Conservation (phyloP, 352 stramenopile species). For the Pythium monospermum region DNA sequence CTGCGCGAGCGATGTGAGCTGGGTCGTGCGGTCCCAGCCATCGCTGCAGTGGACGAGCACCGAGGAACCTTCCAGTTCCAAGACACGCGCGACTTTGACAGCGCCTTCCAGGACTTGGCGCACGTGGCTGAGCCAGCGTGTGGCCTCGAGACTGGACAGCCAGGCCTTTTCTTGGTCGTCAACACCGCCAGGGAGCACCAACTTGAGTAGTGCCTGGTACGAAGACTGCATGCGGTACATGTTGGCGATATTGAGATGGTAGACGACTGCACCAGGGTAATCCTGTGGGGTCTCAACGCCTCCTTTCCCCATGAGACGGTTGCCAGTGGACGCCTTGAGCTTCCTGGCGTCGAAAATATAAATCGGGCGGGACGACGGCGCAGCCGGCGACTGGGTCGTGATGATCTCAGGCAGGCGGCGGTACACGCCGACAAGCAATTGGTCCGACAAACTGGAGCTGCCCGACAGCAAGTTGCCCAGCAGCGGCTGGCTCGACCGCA, state of each 20-base stretch:
- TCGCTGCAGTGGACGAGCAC: conserved; percentile 86
- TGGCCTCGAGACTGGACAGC: conserved; percentile 67
- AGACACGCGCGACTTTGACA: conserved; percentile 80
- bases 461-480: conserved; percentile 69
- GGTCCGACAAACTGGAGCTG: conserved; percentile 68
- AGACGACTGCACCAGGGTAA: conserved; percentile 70
- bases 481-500: conserved; percentile 78
- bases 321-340: conserved; percentile 86
- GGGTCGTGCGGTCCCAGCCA: conserved; percentile 82
- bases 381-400: conserved; percentile 58
- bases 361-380: conserved; percentile 57
- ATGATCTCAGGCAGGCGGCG: conserved; percentile 80
- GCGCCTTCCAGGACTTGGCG: conserved; percentile 75
- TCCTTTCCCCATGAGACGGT: conserved; percentile 89
- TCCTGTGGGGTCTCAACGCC: conserved; percentile 84
- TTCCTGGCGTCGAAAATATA: conserved; percentile 91
- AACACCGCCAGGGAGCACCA: conserved; percentile 54
- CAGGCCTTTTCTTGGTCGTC: conserved; percentile 69
- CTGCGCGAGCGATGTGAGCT: conserved; percentile 73
- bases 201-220: conserved; percentile 62
- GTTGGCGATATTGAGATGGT: conserved; percentile 89
- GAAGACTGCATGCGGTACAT: conserved; percentile 92
- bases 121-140: conserved; percentile 82
- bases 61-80: conserved; percentile 77
- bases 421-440: conserved; percentile 68